Base-by-base conservation (phyloP, 2,329 filamentous ascomycete genomes). In the Hymenoscyphus fraxineus region DNA sequence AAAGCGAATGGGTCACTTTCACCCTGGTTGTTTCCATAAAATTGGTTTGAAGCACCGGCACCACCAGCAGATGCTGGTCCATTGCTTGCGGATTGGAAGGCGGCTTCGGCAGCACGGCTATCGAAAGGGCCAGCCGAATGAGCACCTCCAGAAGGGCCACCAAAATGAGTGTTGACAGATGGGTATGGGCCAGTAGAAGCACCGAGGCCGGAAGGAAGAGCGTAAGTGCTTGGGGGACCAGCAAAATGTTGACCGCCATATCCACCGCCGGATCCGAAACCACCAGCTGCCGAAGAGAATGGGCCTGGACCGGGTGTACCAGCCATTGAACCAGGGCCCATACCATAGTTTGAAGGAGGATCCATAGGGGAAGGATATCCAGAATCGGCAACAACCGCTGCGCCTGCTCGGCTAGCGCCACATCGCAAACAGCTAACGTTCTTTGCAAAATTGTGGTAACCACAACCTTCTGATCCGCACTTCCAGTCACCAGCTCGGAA, bases 401-500 rank as follows among this genome's bases (percentile, higher is more conserved):
- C 95, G 68, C 91, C 92, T 66, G 94, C 94, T 72, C 95, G 92
- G 77, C 93, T 96, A 61, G 94, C 95, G 77, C 95, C 95, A 76
- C 95, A 99, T 66, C 95, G 91, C 68, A 99, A 86, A 78, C 95
- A 99, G 79, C 92, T 96, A 64, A 98, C 94, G 74, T 99, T 99
- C 86, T 99, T 99, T 67, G 95, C 95, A 76, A 99, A 99, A 81
- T 99, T 99, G 82, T 99, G 95, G 78, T 99, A 99, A 65, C 91
- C 92, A 77, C 95, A 99, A 44, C 93, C 93, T 75, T 99, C 95
- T 69, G 95, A 95, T 64, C 95, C 95, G 75, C 95, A 99, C 79
- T 97, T 97, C 95, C 95, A 99, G 76, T 99, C 95, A 75, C 95
- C 95, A 63, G 95, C 95, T 74, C 95, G 91, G 89, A 99, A 99